Percentiles rank a stretch among this genome's conserved stretches.
These are phyloP conservation scores for Epicoccum nigrum DNA, from an alignment of 2,329 filamentous ascomycete genomes.

Conservation along the genomic window DNA sequence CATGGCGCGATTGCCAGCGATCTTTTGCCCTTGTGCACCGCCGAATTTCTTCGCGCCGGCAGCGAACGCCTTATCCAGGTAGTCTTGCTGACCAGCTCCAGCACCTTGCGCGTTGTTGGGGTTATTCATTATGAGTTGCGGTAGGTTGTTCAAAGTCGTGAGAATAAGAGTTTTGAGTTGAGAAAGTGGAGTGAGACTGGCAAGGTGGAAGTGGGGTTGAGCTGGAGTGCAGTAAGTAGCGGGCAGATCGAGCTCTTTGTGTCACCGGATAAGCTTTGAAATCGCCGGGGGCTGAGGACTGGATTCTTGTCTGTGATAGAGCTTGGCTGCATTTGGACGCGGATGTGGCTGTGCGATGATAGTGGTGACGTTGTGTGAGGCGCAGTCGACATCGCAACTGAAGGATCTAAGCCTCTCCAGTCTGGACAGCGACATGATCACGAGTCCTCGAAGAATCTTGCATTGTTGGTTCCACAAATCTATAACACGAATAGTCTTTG, in stretches of 20 bases:
- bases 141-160: background rate
- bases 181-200: background rate
- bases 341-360: background rate
- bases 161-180: background rate
- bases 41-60: constrained; percentile 55
- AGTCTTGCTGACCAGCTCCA: constrained; percentile 10
- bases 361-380: background rate
- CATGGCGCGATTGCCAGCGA: constrained; percentile 48
- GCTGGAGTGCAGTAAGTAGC: background rate
- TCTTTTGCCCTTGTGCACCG: constrained; percentile 36
- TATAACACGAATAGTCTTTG: too few species aligned
- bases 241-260: background rate
- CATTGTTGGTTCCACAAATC: too few species aligned
- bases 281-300: constrained; percentile 1
- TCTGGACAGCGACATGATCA: too few species aligned
- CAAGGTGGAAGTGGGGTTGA: background rate
- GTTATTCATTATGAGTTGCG: constrained; percentile 1
- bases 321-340: constrained; percentile 2
- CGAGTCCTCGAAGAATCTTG: too few species aligned
- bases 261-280: background rate
- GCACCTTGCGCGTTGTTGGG: constrained; percentile 3
- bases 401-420: background rate
- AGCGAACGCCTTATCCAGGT: constrained; percentile 49
- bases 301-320: background rate
- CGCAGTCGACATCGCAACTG: background rate